Evolutionary conservation across 306 rosid genomes (phyloP), one percentile per base, ranked within the genome.

Genomic region (Ochetophila trinervis): DNA sequence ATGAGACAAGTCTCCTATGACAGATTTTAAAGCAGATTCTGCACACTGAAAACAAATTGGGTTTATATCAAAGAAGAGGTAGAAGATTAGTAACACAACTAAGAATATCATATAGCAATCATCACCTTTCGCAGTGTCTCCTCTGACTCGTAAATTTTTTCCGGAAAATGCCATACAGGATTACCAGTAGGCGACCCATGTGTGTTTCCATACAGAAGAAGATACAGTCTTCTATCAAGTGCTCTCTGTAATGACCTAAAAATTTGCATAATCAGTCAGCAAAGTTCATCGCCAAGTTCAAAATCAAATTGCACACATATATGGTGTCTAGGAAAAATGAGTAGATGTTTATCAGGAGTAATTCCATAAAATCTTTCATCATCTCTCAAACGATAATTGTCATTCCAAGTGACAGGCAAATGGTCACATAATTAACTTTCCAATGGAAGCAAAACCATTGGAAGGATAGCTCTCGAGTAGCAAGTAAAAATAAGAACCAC

Each of bases 131-230:
- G 83, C 66, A 90, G 65, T 19, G 97, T 89, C 62, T 88, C 90
- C 81, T 90, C 95, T n/a, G 91, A 80, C 52, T 84, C 84, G 50
- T 90, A 84, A 53, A 75, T 85, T 65, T 87, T 84, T 72, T 93
- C 91, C 12, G 99, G 96, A 75, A 93, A 88, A 76, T 93, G 90
- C 96, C 96, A 93, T 72, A 78, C 80, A 9, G 89, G 85, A 58
- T 92, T 74, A 65, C 77, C 81, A 1, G 83, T 74, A 63, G 84
- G 80, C 64, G 78, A 80, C 45, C 90, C 91, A 71, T 73, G 60
- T 23, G 91, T 62, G 23, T 68, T 57, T 13, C 96, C 90, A 50
- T 53, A 73, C 55, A 88, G 70, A 72, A 93, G 85, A 80, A 93
- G 99, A 76, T 93, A 93, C 14, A 90, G 78, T 78, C 96, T 86